A percentile compares a stretch with the other conserved stretches of the same genome.
Conservation (phyloP, 495 filamentous ascomycete species). For the Parathielavia appendiculata region DNA sequence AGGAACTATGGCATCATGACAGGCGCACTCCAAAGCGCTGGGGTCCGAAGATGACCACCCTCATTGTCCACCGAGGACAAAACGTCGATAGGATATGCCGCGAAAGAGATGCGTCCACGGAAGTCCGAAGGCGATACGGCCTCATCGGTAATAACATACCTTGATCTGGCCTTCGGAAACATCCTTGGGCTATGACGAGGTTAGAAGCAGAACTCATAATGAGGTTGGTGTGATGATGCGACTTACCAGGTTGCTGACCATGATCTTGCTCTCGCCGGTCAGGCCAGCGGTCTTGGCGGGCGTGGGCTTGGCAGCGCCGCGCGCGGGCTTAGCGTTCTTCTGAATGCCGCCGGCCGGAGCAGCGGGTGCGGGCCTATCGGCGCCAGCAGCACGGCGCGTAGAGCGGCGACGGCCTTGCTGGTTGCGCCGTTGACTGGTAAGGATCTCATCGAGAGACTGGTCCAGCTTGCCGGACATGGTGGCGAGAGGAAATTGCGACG, state of each 20-base stretch:
- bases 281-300: conserved; percentile 55
- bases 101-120: conserved; percentile 46
- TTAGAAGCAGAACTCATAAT: conserved; percentile 43
- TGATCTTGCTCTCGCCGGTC: conserved; percentile 81
- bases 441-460: conserved; percentile 91
- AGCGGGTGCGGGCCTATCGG: conserved; percentile 46
- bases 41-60: conserved; percentile 20
- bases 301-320: conserved; percentile 54
- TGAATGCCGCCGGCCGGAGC: conserved; percentile 81
- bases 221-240: background rate
- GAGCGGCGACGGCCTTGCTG: conserved; percentile 51
- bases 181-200: conserved; percentile 69
- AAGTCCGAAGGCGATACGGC: conserved; percentile 49
- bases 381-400: conserved; percentile 47
- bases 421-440: conserved; percentile 63
- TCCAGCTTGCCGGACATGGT: conserved; percentile 92
- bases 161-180: conserved; percentile 93
- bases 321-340: conserved; percentile 65
- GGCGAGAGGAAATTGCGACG: conserved; percentile 22
- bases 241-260: conserved; percentile 95
- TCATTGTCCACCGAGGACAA: conserved; percentile 36
- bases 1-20: conserved; percentile 38
- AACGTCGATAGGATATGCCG: conserved; percentile 41
- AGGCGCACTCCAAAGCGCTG: conserved; percentile 23
- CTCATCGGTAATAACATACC: conserved; percentile 93